Evolutionary conservation across 1,284 basidiomycete genomes (phyloP).

Genomic region (Cryptococcus floricola): DNA sequence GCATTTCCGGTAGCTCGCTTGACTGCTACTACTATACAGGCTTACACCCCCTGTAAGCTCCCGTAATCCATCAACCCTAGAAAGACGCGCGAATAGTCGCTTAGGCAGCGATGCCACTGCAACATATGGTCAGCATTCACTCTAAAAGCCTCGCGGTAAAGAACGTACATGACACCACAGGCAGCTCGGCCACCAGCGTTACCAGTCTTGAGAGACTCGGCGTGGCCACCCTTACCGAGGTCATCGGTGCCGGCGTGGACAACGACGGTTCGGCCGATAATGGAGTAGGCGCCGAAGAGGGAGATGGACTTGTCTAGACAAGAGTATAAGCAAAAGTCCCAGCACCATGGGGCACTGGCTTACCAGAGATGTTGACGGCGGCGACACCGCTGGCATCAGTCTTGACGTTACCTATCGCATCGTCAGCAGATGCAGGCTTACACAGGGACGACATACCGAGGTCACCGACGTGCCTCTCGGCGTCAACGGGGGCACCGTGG

Average conservation of each 20-base stretch:
- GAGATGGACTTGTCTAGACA: constrained; percentile 58
- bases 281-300: constrained; percentile 65
- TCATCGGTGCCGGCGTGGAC: constrained; percentile 70
- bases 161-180: constrained; percentile 68
- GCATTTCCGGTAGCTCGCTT: constrained; percentile 1
- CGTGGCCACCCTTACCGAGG: constrained; percentile 63
- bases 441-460: constrained; percentile 60
- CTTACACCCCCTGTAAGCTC: background rate
- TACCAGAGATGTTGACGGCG: constrained; percentile 13
- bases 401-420: constrained; percentile 54
- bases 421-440: background rate
- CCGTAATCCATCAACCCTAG: background rate
- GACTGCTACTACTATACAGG: background rate
- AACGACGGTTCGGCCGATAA: constrained; percentile 59
- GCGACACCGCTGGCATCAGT: constrained; percentile 61
- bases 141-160: too few relatives aligned
- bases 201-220: constrained; percentile 67
- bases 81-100: background rate
- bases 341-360: background rate
- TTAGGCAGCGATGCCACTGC: constrained; percentile 14
- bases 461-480: constrained; percentile 68
- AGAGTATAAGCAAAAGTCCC: background rate
- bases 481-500: constrained; percentile 63
- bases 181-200: constrained; percentile 68
- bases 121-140: background rate